phyloP scores from a whole-genome alignment of 345 rosid species.

The Eutrema japonicum region DNA sequence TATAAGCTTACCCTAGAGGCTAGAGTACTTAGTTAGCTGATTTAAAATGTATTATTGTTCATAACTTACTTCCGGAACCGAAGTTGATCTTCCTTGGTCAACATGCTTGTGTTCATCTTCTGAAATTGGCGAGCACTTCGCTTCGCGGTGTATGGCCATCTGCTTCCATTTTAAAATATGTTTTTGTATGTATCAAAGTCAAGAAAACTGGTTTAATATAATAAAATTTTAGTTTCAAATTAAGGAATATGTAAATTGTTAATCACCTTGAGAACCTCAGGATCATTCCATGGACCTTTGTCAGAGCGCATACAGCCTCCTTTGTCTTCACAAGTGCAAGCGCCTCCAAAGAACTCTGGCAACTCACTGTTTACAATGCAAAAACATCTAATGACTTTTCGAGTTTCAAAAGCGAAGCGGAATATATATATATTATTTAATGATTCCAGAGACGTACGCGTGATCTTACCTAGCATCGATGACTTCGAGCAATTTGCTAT shows the following conservation, averaged over 20 bases:
- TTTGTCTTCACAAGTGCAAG: constrained; percentile 83
- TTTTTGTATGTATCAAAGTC: constrained; percentile 4
- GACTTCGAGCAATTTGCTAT: constrained; percentile 91
- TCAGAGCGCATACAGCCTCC: constrained; percentile 98
- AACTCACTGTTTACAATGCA: constrained; percentile 63
- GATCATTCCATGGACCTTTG: constrained; percentile 99
- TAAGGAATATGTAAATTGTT: neutral
- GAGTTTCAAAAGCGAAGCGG: neutral
- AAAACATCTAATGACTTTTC: neutral
- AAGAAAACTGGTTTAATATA: neutral
- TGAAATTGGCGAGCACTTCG: constrained; percentile 56
- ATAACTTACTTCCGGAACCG: constrained; percentile 36
- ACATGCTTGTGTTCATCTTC: constrained; percentile 52
- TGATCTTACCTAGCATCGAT: constrained; percentile 75
- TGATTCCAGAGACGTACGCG: neutral
- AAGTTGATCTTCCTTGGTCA: constrained; percentile 39
- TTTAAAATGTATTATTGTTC: neutral
- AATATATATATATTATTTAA: neutral
- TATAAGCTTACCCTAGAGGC: neutral
- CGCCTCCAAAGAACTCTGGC: constrained; percentile 95
- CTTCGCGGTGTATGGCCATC: constrained; percentile 76
- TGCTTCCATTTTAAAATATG: constrained; percentile 32
- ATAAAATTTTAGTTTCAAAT: neutral
- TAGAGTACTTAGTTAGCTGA: neutral
- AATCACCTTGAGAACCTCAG: constrained; percentile 78